phyloP scores from a whole-genome alignment of 805 yeast genomes.

The Lachancea sp. region DNA sequence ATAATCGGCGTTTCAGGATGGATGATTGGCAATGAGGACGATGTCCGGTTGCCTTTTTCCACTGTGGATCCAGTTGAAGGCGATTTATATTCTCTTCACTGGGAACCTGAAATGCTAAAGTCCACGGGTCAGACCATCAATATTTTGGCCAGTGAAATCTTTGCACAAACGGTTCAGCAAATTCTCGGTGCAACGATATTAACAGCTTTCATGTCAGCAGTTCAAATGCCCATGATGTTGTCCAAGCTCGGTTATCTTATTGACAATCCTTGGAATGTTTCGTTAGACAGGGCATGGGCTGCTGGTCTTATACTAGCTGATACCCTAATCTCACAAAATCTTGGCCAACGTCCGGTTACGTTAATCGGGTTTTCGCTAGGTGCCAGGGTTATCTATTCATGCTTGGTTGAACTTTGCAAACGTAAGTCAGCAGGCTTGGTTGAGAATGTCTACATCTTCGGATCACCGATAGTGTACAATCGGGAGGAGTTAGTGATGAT shows the following conservation, averaged over 20 bases:
- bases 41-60: constrained; percentile 90
- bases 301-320: constrained; percentile 91
- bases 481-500: constrained; percentile 72
- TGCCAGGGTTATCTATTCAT: constrained; percentile 84
- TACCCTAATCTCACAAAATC: constrained; percentile 74
- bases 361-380: constrained; percentile 92
- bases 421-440: constrained; percentile 82
- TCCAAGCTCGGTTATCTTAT: constrained; percentile 82
- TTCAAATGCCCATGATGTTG: constrained; percentile 87
- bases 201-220: constrained; percentile 84
- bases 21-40: constrained; percentile 95
- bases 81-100: constrained; percentile 78
- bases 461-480: constrained; percentile 79
- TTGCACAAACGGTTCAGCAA: constrained; percentile 91
- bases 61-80: constrained; percentile 98
- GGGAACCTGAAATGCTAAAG: constrained; percentile 98
- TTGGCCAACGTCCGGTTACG: constrained; percentile 90
- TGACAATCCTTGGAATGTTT: constrained; percentile 98
- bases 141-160: constrained; percentile 87
- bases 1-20: constrained; percentile 92
- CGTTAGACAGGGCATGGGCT: constrained; percentile 94
- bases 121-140: constrained; percentile 95
- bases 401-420: constrained; percentile 77
- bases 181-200: constrained; percentile 86
- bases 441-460: constrained; percentile 82